Evolutionary conservation across 257 asterid genomes (phyloP), one percentile per base, ranked within the genome.

Genomic region (Nicotiana tabacum): DNA sequence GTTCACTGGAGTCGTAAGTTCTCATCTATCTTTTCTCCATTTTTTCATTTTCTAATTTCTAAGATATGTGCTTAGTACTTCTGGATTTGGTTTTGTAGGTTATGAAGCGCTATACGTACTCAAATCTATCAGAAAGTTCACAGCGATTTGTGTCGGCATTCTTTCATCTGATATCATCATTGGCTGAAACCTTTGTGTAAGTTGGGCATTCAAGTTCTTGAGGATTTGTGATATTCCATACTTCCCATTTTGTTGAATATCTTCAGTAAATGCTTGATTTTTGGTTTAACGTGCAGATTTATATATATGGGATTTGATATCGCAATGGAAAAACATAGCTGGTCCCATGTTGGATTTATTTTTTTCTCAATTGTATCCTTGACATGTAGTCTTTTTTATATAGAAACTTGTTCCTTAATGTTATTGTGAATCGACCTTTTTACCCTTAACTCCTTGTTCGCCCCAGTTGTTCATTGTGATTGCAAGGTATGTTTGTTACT

Each of bases 261-360:
- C 84, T 82, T 64, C 77, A 81, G 61, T 76, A 85, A 77, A 30
- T 82, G 24, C 61, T 76, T 83, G 62, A 43, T 9, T 9, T 72
- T 66, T 82, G 77, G 78, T 81, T 61, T 8, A 24, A 85, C 80
- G 39, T 87, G 91, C 95, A 96, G 99, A 87, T 96, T 96, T 87
- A 94, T 96, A 86, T 96, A 96, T 88, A 94, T 96, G 99, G 99
- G 99, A 58, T 91, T 96, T 83, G 98, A 94, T 90, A 96, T 96
- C 83, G 99, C 97, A 85, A 94, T 96, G 97, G 98, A 96, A 85
- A 91, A 93, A 81, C 98, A 94, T 91, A 94, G 99, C 91, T 94
- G 97, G 99, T 93, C 98, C 70, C 98, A 96, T 83, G 81, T 94
- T 88, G 99, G 99, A 90, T 96, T 96, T 84, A 96, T 96, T 90